phyloP scores from a whole-genome alignment of 176 grass and related monocot genomes.

The Avena insularis region DNA sequence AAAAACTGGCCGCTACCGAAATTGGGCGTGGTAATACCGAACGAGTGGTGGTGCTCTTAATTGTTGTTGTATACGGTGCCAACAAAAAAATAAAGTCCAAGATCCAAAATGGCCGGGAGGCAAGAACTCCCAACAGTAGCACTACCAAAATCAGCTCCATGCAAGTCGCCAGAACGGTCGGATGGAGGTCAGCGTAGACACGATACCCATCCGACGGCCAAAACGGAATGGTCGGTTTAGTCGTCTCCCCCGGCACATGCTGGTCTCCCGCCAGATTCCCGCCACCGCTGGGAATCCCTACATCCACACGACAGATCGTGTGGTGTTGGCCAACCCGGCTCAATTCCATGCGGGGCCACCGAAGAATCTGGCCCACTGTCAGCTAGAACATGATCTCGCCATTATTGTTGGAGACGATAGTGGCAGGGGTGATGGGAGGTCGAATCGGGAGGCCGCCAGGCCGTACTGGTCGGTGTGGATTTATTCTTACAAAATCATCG shows the following conservation, averaged over 20 bases:
- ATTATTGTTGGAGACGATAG: neutral
- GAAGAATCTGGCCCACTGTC: neutral
- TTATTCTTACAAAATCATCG: neutral
- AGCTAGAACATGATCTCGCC: neutral
- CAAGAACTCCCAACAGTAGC: no score
- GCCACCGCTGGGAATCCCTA: neutral
- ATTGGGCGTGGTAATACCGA: no score
- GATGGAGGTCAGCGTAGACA: neutral
- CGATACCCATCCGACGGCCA: constrained; percentile 53
- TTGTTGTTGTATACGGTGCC: no score
- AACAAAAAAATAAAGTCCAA: no score
- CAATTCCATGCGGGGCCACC: constrained; percentile 22
- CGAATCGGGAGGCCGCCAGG: constrained; percentile 10
- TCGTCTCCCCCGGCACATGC: constrained; percentile 45
- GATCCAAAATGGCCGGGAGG: no score
- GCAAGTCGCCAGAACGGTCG: neutral
- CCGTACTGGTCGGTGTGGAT: constrained; percentile 56
- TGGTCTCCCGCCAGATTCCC: constrained; percentile 22
- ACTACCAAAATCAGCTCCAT: neutral
- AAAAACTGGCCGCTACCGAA: neutral
- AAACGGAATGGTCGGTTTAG: constrained; percentile 44
- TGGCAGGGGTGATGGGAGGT: neutral
- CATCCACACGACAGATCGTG: neutral
- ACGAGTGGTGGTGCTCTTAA: no score
- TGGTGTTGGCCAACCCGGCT: neutral